Evolutionary conservation across 2,329 filamentous ascomycete genomes (phyloP).

Genomic region (Talaromyces sp.): DNA sequence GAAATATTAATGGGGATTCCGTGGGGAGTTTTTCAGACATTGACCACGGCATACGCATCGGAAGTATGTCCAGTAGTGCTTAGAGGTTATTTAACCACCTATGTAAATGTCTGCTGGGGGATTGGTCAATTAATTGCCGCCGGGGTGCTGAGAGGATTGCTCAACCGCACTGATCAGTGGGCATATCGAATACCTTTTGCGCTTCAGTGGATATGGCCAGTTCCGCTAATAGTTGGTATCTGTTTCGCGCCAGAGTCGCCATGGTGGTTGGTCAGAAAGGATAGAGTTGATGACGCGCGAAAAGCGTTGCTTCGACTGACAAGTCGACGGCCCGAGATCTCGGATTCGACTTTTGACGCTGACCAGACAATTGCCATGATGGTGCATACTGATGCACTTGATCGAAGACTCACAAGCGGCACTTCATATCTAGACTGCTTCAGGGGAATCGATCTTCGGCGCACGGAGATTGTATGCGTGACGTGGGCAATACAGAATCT

Average conservation of each 20-base stretch:
- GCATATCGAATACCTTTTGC: slow-evolving; percentile 52
- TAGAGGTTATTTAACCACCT: slow-evolving; percentile 46
- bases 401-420: slow-evolving; percentile 70
- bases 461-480: slow-evolving; percentile 69
- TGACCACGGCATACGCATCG: slow-evolving; percentile 46
- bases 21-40: slow-evolving; percentile 52
- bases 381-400: slow-evolving; percentile 82
- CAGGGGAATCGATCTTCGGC: slow-evolving; percentile 69
- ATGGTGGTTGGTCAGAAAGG: slow-evolving; percentile 51
- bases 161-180: slow-evolving; percentile 48
- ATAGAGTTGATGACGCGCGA: slow-evolving; percentile 45
- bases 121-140: slow-evolving; percentile 52
- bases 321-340: slow-evolving; percentile 25
- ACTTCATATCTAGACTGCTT: slow-evolving; percentile 80
- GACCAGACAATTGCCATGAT: slow-evolving; percentile 90
- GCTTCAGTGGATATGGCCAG: slow-evolving; percentile 54
- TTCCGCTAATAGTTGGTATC: slow-evolving; percentile 48
- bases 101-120: slow-evolving; percentile 47
- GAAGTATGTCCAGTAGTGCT: slow-evolving; percentile 47
- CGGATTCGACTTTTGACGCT: slow-evolving; percentile 68
- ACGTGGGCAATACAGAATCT: slow-evolving; percentile 64
- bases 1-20: slow-evolving; percentile 52
- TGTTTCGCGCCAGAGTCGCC: slow-evolving; percentile 50
- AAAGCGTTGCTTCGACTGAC: slow-evolving; percentile 45
- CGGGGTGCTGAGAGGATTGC: slow-evolving; percentile 51